These are phyloP conservation scores for Eucalyptus erythrocorys DNA, from an alignment of 345 rosid genomes.

Conservation along the genomic window DNA sequence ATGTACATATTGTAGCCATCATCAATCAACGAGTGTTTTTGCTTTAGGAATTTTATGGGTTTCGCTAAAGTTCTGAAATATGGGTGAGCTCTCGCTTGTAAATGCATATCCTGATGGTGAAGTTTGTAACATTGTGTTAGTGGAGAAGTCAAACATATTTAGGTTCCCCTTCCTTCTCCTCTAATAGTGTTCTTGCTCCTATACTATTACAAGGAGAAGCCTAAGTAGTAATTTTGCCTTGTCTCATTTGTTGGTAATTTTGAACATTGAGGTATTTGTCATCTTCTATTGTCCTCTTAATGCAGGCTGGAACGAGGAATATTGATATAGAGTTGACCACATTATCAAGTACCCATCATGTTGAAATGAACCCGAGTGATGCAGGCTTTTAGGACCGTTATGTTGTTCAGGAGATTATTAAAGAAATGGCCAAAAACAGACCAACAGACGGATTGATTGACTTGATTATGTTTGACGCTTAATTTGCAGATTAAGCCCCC, in stretches of 20 bases:
- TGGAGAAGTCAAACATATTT: background rate
- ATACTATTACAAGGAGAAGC: background rate
- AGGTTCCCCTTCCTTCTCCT: background rate
- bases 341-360: conserved; percentile 77
- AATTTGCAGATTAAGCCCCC: no score
- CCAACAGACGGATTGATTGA: no score
- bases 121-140: background rate
- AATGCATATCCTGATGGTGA: background rate
- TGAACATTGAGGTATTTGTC: background rate
- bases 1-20: background rate
- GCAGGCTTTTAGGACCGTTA: conserved; percentile 97
- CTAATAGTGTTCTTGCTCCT: background rate
- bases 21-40: background rate
- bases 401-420: conserved; percentile 87
- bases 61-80: background rate
- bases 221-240: background rate
- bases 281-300: background rate
- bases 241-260: background rate
- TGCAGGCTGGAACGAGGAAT: conserved; percentile 87
- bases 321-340: conserved; percentile 86
- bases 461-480: no score
- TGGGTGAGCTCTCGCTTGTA: background rate
- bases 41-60: background rate
- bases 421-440: conserved; percentile 97
- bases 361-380: conserved; percentile 93